Percentiles rank a stretch among this genome's conserved stretches.
phyloP scores from a whole-genome alignment of 495 filamentous ascomycete species.

The Parathielavia hyrcaniae region DNA sequence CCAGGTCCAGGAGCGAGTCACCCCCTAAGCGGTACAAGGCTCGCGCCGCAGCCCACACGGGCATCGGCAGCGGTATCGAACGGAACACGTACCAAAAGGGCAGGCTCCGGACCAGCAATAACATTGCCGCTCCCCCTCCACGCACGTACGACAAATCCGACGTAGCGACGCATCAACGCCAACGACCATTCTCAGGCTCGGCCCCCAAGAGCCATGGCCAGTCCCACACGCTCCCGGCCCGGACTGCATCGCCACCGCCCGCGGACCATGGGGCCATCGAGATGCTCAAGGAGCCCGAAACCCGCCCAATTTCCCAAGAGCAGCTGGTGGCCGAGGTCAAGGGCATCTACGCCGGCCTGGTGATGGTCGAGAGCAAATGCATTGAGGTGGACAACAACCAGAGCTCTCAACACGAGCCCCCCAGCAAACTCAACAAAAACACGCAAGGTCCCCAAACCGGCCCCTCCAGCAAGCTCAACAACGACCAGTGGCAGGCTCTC shows the following conservation, averaged over 20 bases:
- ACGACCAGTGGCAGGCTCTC: no score
- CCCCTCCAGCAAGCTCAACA: slow-evolving; percentile 69
- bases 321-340: slow-evolving; percentile 63
- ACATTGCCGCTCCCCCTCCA: slow-evolving; percentile 16
- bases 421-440: slow-evolving; percentile 46
- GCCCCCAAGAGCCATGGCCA: slow-evolving; percentile 12
- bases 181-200: slow-evolving; percentile 14
- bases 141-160: slow-evolving; percentile 25
- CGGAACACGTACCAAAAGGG: slow-evolving; percentile 31
- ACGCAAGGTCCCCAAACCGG: slow-evolving; percentile 67
- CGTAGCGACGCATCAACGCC: slow-evolving; percentile 22
- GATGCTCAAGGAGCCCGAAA: slow-evolving; percentile 53
- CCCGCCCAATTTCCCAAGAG: slow-evolving; percentile 63
- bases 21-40: slow-evolving; percentile 26
- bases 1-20: slow-evolving; percentile 16
- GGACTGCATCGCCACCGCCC: neutral
- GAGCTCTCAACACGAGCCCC: slow-evolving; percentile 36
- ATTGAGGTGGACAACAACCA: slow-evolving; percentile 63
- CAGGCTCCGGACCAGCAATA: slow-evolving; percentile 35
- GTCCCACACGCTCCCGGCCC: neutral
- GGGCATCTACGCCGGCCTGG: no score
- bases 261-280: slow-evolving; percentile 16
- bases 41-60: slow-evolving; percentile 16
- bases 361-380: slow-evolving; percentile 76
- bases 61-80: slow-evolving; percentile 30